Evolutionary conservation across 305 asterid species (phyloP).

Genomic region (Fraxinus albicans): DNA sequence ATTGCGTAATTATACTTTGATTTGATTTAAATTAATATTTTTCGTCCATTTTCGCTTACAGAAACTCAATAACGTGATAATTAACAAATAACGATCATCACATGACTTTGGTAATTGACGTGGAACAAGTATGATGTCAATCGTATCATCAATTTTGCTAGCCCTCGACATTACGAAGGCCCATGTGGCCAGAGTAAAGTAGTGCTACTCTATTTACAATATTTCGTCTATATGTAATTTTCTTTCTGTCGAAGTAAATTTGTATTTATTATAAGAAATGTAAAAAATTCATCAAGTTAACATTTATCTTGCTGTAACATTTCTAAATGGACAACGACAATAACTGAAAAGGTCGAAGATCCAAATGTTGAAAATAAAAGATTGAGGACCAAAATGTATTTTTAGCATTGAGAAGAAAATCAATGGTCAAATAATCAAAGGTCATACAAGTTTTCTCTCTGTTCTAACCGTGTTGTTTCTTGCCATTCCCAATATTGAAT

Average conservation of each 20-base stretch:
- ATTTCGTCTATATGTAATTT: too few species aligned
- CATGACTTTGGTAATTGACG: not conserved
- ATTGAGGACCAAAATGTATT: not conserved
- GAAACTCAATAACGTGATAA: not conserved
- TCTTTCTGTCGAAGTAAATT: not conserved
- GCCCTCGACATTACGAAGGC: too few species aligned
- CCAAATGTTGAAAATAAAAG: not conserved
- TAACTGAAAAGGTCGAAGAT: not conserved
- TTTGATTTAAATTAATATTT: too few species aligned
- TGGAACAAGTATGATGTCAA: not conserved
- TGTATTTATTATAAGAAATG: too few species aligned
- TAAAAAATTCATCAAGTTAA: not conserved
- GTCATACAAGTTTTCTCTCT: not conserved
- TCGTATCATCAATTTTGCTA: not conserved
- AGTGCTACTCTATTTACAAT: too few species aligned
- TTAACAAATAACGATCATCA: not conserved
- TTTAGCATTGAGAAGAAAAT: not conserved
- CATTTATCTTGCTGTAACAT: not conserved
- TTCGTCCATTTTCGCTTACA: not conserved
- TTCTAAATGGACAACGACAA: not conserved
- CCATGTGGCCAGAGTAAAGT: too few species aligned
- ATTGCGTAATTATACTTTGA: not conserved
- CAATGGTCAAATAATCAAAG: not conserved
- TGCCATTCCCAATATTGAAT: conserved; percentile 35
- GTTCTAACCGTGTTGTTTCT: conserved; percentile 6